These are phyloP conservation scores for Linum lewisii DNA, from an alignment of 345 rosid species.

Conservation along the genomic window DNA sequence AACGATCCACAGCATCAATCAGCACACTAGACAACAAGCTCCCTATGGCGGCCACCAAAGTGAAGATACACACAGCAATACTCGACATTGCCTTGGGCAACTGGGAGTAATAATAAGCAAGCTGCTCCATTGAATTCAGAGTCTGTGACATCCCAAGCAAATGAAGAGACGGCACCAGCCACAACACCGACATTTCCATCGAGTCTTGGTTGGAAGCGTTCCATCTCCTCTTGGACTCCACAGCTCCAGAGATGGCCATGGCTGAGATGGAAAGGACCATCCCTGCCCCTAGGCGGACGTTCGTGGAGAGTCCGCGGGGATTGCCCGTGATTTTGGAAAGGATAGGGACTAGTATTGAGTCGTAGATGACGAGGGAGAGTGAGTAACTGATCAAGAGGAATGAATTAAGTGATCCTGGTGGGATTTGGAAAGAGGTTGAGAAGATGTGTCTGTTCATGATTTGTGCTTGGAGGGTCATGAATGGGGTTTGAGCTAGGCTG, in stretches of 20 bases:
- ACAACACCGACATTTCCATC: slow-evolving; percentile 2
- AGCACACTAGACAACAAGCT: slow-evolving; percentile 7
- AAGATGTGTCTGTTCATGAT: slow-evolving; percentile 1
- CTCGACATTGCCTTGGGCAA: slow-evolving; percentile 22
- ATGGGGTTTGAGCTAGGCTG: neutral
- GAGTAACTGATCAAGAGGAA: neutral
- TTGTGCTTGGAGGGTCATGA: slow-evolving; percentile 1
- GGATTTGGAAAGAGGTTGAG: neutral
- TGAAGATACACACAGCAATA: slow-evolving; percentile 10
- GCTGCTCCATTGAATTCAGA: slow-evolving; percentile 14
- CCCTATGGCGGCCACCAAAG: slow-evolving; percentile 11
- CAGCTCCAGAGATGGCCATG: neutral
- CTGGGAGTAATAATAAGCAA: slow-evolving; percentile 20
- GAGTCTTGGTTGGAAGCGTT: neutral
- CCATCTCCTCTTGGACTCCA: neutral
- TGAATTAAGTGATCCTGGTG: neutral
- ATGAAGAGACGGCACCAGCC: slow-evolving; percentile 14
- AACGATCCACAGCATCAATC: slow-evolving; percentile 6
- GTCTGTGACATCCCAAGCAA: slow-evolving; percentile 18
- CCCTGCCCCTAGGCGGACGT: neutral
- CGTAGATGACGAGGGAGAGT: neutral
- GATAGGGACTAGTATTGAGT: neutral
- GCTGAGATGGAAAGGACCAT: neutral
- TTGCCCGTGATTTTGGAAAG: neutral
- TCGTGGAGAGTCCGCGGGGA: neutral